Evolutionary conservation across 495 filamentous ascomycete genomes (phyloP).

Genomic region (Poronia punctata): DNA sequence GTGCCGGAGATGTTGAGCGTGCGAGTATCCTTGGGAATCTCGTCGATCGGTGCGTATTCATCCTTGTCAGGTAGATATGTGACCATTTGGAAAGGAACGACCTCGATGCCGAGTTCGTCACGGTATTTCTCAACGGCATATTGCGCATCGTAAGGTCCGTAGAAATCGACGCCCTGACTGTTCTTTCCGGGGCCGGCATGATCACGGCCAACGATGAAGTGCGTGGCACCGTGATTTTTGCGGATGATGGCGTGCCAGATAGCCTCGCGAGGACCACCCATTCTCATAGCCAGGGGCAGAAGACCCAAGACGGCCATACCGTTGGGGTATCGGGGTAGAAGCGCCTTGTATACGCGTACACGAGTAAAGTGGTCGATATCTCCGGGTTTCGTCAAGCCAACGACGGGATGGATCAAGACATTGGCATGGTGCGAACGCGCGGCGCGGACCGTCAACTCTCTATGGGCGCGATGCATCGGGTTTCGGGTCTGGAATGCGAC

Average conservation of each 20-base stretch:
- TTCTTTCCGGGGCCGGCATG: slow-evolving; percentile 97
- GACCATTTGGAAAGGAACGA: slow-evolving; percentile 99
- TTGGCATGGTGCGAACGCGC: slow-evolving; percentile 93
- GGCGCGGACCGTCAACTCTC: slow-evolving; percentile 94
- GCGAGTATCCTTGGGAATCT: slow-evolving; percentile 74
- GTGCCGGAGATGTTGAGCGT: slow-evolving; percentile 97
- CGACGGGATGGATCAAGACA: slow-evolving; percentile 97
- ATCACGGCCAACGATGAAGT: slow-evolving; percentile 98
- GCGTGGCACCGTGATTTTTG: slow-evolving; percentile 97
- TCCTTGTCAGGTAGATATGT: slow-evolving; percentile 96
- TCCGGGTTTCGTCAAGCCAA: slow-evolving; percentile 95
- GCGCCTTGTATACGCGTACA: slow-evolving; percentile 94
- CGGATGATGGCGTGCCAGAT: slow-evolving; percentile 99
- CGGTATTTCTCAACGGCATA: slow-evolving; percentile 94
- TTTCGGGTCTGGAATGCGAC: slow-evolving; percentile 99
- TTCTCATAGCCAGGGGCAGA: slow-evolving; percentile 93
- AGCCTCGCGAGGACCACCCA: slow-evolving; percentile 96
- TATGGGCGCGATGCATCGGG: slow-evolving; percentile 97
- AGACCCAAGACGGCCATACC: slow-evolving; percentile 98
- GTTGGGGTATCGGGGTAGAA: slow-evolving; percentile 95
- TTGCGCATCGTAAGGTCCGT: slow-evolving; percentile 98
- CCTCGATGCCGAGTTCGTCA: slow-evolving; percentile 93
- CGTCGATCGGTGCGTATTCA: slow-evolving; percentile 87
- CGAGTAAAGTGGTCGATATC: slow-evolving; percentile 99
- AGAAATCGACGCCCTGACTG: slow-evolving; percentile 92